phyloP scores from a whole-genome alignment of 202 grass and related monocot genomes.

The Alloteropsis angusta region DNA sequence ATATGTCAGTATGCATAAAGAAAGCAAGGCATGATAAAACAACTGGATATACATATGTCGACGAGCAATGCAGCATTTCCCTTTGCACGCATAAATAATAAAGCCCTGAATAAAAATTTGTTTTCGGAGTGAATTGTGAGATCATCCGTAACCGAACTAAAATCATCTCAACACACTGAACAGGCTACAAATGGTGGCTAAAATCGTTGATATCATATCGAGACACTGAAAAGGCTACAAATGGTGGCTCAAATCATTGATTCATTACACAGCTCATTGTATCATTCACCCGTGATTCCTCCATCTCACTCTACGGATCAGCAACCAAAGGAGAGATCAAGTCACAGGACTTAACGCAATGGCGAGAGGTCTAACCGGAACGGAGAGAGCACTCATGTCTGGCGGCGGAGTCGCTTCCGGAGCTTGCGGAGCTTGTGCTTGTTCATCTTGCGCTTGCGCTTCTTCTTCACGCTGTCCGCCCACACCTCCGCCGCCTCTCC shows the following conservation, averaged over 20 bases:
- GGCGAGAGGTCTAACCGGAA: not conserved
- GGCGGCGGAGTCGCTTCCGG: conserved; percentile 70
- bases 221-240: not conserved
- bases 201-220: not conserved
- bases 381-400: conserved; percentile 37
- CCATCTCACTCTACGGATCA: not conserved
- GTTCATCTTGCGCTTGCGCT: conserved; percentile 99
- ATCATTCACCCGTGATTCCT: not conserved
- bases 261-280: not conserved
- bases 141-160: no score
- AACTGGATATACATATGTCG: not conserved
- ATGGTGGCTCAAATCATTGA: not conserved
- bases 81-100: no score
- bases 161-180: not conserved
- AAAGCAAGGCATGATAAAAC: not conserved
- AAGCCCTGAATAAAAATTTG: not conserved
- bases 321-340: not conserved
- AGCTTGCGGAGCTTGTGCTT: conserved; percentile 96
- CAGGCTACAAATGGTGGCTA: not conserved
- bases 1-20: not conserved
- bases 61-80: not conserved
- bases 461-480: conserved; percentile 99
- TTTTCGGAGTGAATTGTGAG: not conserved
- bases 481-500: conserved; percentile 33
- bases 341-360: not conserved